Evolutionary conservation across 2,329 filamentous ascomycete genomes (phyloP).

Genomic region (Penicillium sp.): DNA sequence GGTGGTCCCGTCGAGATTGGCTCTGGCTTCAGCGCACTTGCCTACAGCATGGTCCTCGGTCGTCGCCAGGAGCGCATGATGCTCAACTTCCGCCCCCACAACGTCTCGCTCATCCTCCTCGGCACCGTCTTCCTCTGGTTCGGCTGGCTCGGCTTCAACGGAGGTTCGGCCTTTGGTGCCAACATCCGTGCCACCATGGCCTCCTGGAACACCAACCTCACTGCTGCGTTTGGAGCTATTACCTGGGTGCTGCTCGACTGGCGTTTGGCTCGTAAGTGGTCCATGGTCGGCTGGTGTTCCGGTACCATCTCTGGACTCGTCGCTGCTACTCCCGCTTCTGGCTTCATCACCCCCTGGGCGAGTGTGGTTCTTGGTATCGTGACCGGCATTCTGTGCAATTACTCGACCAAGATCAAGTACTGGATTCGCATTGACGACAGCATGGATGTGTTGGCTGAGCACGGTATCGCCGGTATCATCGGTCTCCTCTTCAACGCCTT

Average conservation of each 20-base stretch:
- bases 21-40: slow-evolving; percentile 88
- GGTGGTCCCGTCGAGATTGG: slow-evolving; percentile 97
- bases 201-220: slow-evolving; percentile 96
- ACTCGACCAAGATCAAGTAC: slow-evolving; percentile 80
- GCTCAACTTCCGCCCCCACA: slow-evolving; percentile 99
- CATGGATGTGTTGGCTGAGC: slow-evolving; percentile 88
- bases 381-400: slow-evolving; percentile 74
- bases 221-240: slow-evolving; percentile 86
- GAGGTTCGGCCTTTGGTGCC: slow-evolving; percentile 88
- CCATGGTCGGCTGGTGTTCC: slow-evolving; percentile 88
- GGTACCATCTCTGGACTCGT: slow-evolving; percentile 85
- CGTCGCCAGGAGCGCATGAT: slow-evolving; percentile 99
- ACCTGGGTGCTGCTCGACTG: slow-evolving; percentile 96
- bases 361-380: slow-evolving; percentile 62
- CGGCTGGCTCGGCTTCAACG: slow-evolving; percentile 98
- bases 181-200: slow-evolving; percentile 94
- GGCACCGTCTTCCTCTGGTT: slow-evolving; percentile 97
- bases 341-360: slow-evolving; percentile 72
- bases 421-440: slow-evolving; percentile 81
- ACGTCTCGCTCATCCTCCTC: slow-evolving; percentile 94
- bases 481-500: slow-evolving; percentile 78
- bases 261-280: slow-evolving; percentile 93
- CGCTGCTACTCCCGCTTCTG: slow-evolving; percentile 80
- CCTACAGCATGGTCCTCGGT: slow-evolving; percentile 94
- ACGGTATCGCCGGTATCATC: slow-evolving; percentile 79